A percentile compares a stretch with the other conserved stretches of the same genome.
phyloP scores from a whole-genome alignment of 148 eudicot genomes.

The Persicaria maculosa region DNA sequence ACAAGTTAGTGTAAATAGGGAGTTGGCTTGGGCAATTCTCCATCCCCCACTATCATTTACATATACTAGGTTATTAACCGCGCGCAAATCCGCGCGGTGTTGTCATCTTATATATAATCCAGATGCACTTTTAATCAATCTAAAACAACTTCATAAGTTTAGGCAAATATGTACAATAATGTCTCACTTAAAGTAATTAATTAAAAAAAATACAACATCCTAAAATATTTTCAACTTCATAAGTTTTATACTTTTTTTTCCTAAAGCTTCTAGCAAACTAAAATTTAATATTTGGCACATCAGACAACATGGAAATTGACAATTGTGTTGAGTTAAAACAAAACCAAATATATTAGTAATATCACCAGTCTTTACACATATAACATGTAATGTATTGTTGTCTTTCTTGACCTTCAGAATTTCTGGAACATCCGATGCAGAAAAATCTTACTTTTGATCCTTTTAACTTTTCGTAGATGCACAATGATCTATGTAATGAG shows the following conservation, averaged over 20 bases:
- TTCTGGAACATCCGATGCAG: constrained; percentile 51
- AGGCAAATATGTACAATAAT: too few species aligned
- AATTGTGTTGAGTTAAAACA: neutral
- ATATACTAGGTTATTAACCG: too few species aligned
- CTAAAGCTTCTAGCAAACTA: neutral
- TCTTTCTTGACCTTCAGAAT: constrained; percentile 31
- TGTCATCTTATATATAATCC: too few species aligned
- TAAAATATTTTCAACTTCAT: too few species aligned
- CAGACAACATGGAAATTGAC: neutral
- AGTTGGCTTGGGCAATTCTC: too few species aligned
- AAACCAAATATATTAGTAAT: constrained; percentile 19
- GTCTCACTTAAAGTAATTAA: too few species aligned
- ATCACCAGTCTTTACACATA: constrained; percentile 80
- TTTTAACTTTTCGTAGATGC: constrained; percentile 41
- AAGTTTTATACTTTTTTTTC: neutral
- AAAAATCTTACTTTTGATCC: constrained; percentile 41
- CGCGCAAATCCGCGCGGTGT: too few species aligned
- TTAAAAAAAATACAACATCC: too few species aligned
- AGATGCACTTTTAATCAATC: too few species aligned
- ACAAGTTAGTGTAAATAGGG: too few species aligned
- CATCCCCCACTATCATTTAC: too few species aligned
- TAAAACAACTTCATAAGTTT: too few species aligned
- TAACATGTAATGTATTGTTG: constrained; percentile 57
- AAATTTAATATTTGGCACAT: neutral
- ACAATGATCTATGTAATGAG: constrained; percentile 59